Percentiles rank a stretch among this genome's conserved stretches.
Conservation (phyloP, 31 red algal species). For the Porphyra umbilicalis region DNA sequence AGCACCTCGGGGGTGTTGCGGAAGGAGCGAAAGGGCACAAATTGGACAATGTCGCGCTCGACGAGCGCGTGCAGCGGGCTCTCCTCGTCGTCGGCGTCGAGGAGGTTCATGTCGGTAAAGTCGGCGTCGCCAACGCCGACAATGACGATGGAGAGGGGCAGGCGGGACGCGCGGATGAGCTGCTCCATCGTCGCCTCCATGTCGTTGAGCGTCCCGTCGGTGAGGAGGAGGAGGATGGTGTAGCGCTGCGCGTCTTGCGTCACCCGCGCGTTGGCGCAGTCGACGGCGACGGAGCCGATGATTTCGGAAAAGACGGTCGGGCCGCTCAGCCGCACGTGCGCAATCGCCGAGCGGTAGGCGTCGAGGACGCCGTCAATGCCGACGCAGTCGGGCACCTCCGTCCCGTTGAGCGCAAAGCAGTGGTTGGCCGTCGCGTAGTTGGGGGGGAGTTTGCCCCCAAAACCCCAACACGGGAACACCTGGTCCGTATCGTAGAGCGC, state of each 20-base stretch:
- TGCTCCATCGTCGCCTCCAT: constrained; percentile 36
- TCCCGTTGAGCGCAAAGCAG: constrained; percentile 52
- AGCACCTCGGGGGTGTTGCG: constrained; percentile 27
- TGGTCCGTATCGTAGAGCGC: constrained; percentile 51
- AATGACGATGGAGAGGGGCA: constrained; percentile 66
- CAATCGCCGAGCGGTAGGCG: constrained; percentile 32
- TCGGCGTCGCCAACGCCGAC: constrained; percentile 73
- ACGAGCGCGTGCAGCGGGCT: neutral
- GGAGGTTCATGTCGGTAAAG: constrained; percentile 51
- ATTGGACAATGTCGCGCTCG: constrained; percentile 52
- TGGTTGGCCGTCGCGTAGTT: constrained; percentile 46
- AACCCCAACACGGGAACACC: constrained; percentile 52
- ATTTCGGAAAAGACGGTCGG: constrained; percentile 68
- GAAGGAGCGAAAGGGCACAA: constrained; percentile 37
- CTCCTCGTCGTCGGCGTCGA: constrained; percentile 36
- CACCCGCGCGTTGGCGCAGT: constrained; percentile 12
- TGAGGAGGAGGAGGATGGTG: constrained; percentile 55
- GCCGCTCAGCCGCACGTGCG: constrained; percentile 21
- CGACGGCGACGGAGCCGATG: constrained; percentile 14
- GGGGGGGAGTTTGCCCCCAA: constrained; percentile 67
- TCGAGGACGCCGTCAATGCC: constrained; percentile 46
- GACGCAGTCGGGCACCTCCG: constrained; percentile 19
- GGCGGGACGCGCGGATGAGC: constrained; percentile 24
- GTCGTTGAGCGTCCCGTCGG: constrained; percentile 65
- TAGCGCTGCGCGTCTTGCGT: constrained; percentile 29